Evolutionary conservation across 1,139 yeast genomes (phyloP).

Genomic region (Blastobotrys proliferans): DNA sequence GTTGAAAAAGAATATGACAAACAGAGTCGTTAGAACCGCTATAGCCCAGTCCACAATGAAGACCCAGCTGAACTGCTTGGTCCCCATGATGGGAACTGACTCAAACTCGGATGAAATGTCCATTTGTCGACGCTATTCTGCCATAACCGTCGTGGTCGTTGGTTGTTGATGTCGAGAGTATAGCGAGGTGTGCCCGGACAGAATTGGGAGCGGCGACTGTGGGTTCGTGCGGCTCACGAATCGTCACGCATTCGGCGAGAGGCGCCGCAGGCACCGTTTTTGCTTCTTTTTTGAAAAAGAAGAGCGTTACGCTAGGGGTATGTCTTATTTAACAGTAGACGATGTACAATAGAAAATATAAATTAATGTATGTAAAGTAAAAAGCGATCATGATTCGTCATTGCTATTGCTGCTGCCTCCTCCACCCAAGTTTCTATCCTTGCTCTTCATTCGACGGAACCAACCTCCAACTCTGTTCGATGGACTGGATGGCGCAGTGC

Average conservation of each 20-base stretch:
- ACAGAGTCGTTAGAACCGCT: slow-evolving; percentile 56
- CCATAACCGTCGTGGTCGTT: not conserved
- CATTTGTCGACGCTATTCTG: slow-evolving; percentile 6
- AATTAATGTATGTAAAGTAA: not conserved
- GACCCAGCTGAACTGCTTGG: slow-evolving; percentile 63
- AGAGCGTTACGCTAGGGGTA: not conserved
- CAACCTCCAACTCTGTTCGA: slow-evolving; percentile 17
- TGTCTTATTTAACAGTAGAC: not conserved
- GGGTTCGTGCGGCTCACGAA: no score
- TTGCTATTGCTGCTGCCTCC: not conserved
- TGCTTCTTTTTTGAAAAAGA: not conserved
- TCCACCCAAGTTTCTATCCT: slow-evolving; percentile 10
- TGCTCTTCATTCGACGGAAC: slow-evolving; percentile 19
- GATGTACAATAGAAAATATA: not conserved
- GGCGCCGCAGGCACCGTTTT: no score
- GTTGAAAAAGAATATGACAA: slow-evolving; percentile 71
- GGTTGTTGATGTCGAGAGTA: not conserved
- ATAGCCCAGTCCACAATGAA: slow-evolving; percentile 81
- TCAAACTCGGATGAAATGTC: slow-evolving; percentile 22
- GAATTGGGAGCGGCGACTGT: no score
- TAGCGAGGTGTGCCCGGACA: not conserved
- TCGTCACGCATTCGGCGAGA: no score
- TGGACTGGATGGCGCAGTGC: slow-evolving; percentile 13
- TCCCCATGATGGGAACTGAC: slow-evolving; percentile 29
- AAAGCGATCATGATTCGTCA: not conserved